Evolutionary conservation across 768 basidiomycete genomes (phyloP).

Genomic region (Tylopilus vinaceipallidus): DNA sequence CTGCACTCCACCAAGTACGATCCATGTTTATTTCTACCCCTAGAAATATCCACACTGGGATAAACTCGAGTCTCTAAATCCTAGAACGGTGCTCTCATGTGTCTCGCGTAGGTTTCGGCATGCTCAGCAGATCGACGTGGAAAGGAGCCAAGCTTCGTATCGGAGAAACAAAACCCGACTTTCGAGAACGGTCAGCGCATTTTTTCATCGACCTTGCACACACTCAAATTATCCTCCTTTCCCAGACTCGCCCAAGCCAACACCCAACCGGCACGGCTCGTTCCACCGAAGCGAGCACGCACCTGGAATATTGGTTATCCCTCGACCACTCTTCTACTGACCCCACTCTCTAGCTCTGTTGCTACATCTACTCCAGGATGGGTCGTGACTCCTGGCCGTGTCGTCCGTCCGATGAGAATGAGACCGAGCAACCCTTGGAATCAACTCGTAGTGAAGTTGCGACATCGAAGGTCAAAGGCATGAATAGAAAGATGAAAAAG

Average conservation of each 20-base stretch:
- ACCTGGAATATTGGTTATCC: conserved; percentile 39
- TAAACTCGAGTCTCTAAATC: not conserved
- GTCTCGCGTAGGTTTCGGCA: conserved; percentile 57
- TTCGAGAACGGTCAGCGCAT: conserved; percentile 49
- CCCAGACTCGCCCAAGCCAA: conserved; percentile 16
- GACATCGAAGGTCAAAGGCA: conserved; percentile 5
- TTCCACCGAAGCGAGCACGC: conserved; percentile 41
- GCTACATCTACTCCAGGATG: conserved; percentile 60
- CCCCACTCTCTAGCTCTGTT: conserved; percentile 58
- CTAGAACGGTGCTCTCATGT: not conserved
- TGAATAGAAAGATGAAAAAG: conserved; percentile 39
- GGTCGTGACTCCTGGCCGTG: conserved; percentile 65
- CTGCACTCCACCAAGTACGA: too few relatives aligned
- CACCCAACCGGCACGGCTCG: conserved; percentile 27
- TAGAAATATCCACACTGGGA: not conserved
- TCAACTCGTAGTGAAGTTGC: conserved; percentile 11
- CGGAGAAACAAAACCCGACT: conserved; percentile 80
- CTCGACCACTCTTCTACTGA: conserved; percentile 61
- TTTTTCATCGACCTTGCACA: not conserved
- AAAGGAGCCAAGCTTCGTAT: conserved; percentile 84
- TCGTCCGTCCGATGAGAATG: conserved; percentile 68
- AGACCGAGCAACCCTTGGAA: conserved; percentile 62
- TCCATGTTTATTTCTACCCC: not conserved
- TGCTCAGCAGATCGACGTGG: conserved; percentile 80
- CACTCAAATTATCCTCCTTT: not conserved